Evolutionary conservation across 306 rosid species (phyloP).

Genomic region (Ziziphus jujuba): DNA sequence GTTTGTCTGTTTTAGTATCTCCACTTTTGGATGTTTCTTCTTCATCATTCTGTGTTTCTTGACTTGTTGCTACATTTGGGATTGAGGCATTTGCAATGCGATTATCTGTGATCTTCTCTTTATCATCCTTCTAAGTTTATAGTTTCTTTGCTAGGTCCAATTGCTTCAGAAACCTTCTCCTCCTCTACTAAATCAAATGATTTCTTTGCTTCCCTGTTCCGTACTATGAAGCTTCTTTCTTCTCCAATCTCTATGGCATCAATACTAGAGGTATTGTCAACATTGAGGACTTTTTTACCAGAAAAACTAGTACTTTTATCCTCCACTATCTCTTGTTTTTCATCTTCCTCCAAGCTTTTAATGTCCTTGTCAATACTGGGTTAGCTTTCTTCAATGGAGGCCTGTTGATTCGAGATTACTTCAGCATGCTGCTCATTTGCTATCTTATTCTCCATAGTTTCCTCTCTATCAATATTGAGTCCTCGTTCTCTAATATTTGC

Average conservation of each 20-base stretch:
- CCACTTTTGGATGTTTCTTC: conserved; percentile 7
- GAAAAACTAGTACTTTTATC: conserved; percentile 9
- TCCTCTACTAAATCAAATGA: not conserved
- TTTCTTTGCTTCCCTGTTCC: conserved; percentile 7
- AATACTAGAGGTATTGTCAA: conserved; percentile 10
- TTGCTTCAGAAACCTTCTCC: conserved; percentile 18
- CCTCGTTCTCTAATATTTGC: conserved; percentile 16
- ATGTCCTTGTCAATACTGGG: conserved; percentile 22
- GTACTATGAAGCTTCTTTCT: conserved; percentile 3
- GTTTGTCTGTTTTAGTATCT: conserved; percentile 2
- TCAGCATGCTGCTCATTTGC: conserved; percentile 23
- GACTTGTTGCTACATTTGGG: conserved; percentile 6
- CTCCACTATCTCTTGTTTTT: conserved; percentile 8
- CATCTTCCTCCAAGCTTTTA: conserved; percentile 11
- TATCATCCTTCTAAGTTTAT: conserved; percentile 11
- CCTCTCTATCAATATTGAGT: conserved; percentile 15
- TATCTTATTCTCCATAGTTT: conserved; percentile 15
- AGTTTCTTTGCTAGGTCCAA: conserved; percentile 15
- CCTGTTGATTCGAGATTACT: conserved; percentile 27
- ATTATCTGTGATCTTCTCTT: not conserved
- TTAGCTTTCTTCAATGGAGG: conserved; percentile 19
- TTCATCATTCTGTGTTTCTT: conserved; percentile 9
- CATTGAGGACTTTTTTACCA: conserved; percentile 16
- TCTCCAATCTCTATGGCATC: conserved; percentile 11
- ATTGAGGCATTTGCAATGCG: conserved; percentile 11